phyloP scores from a whole-genome alignment of 2,329 filamentous ascomycete species.

The Uncinocarpus reesii region DNA sequence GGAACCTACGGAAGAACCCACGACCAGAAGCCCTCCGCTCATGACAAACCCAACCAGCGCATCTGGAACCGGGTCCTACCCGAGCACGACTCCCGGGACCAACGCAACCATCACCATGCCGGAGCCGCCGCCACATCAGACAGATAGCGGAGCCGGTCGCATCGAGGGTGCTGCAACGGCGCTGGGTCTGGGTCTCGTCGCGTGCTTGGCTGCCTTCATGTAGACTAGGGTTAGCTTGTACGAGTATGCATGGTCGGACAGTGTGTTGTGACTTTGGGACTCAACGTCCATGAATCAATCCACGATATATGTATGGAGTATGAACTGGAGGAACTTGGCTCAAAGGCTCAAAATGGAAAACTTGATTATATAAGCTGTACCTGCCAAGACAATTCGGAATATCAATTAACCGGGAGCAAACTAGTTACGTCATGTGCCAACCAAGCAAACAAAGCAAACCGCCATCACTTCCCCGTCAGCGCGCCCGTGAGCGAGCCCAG shows the following conservation, averaged over 20 bases:
- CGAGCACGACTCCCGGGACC: not conserved
- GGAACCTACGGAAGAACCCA: not conserved
- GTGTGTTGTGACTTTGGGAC: not conserved
- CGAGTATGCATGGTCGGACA: not conserved
- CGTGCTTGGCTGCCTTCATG: conserved; percentile 1
- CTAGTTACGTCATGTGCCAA: too few species aligned
- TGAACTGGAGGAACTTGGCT: too few species aligned
- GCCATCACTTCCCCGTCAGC: conserved; percentile 43
- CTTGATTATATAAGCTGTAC: too few species aligned
- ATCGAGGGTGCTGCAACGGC: not conserved
- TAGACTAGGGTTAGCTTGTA: conserved; percentile 1
- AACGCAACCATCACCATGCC: conserved; percentile 8
- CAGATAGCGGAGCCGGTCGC: not conserved
- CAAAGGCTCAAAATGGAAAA: too few species aligned
- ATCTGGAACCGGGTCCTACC: conserved; percentile 1
- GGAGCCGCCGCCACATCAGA: conserved; percentile 6
- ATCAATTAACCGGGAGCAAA: too few species aligned
- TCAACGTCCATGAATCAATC: too few species aligned
- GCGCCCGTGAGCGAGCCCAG: conserved; percentile 41
- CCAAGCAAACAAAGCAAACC: too few species aligned
- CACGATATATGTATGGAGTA: too few species aligned
- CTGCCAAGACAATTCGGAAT: too few species aligned
- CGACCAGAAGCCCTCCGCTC: not conserved
- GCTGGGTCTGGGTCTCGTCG: not conserved
- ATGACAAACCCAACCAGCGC: not conserved